A percentile compares a stretch with the other conserved stretches of the same genome.
phyloP scores from a whole-genome alignment of 257 asterid species.

The Verbascum thapsus region DNA sequence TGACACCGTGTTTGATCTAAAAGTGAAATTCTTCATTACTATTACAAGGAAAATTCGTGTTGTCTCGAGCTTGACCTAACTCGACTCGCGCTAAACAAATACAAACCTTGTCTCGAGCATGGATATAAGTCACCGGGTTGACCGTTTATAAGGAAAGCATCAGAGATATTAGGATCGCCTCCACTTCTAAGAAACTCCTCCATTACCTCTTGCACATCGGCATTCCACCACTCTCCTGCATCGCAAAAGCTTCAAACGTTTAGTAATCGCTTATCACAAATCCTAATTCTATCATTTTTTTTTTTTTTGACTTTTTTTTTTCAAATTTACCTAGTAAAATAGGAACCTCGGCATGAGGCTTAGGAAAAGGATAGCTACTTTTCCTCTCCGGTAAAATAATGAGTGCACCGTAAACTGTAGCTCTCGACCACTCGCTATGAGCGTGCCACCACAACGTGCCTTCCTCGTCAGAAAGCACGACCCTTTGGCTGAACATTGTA shows the following conservation, averaged over 20 bases:
- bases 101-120: constrained; percentile 50
- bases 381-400: constrained; percentile 38
- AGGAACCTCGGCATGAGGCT: constrained; percentile 50
- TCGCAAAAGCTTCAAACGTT: constrained; percentile 7
- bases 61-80: too few relatives aligned
- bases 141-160: constrained; percentile 61
- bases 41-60: too few relatives aligned
- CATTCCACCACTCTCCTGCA: constrained; percentile 53
- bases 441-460: constrained; percentile 88
- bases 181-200: constrained; percentile 41
- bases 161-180: constrained; percentile 42
- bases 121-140: constrained; percentile 53
- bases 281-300: too few relatives aligned
- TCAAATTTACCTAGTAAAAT: constrained; percentile 44
- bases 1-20: too few relatives aligned
- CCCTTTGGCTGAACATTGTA: constrained; percentile 40
- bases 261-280: not conserved
- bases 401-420: constrained; percentile 56
- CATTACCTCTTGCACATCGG: constrained; percentile 43
- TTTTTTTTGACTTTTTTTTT: too few relatives aligned
- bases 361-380: constrained; percentile 45
- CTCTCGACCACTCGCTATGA: constrained; percentile 62
- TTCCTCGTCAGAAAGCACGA: constrained; percentile 54
- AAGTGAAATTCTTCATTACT: too few relatives aligned
- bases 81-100: not conserved